Evolutionary conservation across 1,284 basidiomycete genomes (phyloP).

Genomic region (Sphaerobolus stellatus): DNA sequence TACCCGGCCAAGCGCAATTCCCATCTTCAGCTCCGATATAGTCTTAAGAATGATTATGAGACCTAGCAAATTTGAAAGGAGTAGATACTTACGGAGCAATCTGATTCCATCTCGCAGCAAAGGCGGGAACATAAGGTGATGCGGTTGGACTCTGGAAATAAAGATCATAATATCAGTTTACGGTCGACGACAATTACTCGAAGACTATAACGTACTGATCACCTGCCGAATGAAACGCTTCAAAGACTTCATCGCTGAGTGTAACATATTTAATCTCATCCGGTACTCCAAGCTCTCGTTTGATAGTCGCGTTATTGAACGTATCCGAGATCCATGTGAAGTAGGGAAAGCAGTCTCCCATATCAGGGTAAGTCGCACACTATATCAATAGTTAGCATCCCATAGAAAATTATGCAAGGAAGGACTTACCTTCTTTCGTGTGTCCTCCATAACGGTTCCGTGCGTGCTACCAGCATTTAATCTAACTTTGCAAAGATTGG

Average conservation of each 20-base stretch:
- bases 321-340: slow-evolving; percentile 24
- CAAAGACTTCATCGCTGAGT: slow-evolving; percentile 18
- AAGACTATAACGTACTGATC: slow-evolving; percentile 25
- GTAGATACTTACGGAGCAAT: slow-evolving; percentile 26
- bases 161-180: not conserved
- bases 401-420: not conserved
- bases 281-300: slow-evolving; percentile 26
- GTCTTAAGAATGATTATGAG: slow-evolving; percentile 18
- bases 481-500: slow-evolving; percentile 11
- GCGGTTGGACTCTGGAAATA: slow-evolving; percentile 23
- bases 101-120: slow-evolving; percentile 29
- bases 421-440: slow-evolving; percentile 2
- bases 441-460: slow-evolving; percentile 5
- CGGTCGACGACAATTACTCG: not conserved
- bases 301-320: slow-evolving; percentile 22
- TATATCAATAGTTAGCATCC: too few relatives aligned
- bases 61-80: too few relatives aligned
- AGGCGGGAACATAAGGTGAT: slow-evolving; percentile 28
- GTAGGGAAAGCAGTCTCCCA: slow-evolving; percentile 20
- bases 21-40: slow-evolving; percentile 32
- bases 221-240: slow-evolving; percentile 24
- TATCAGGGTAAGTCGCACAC: not conserved
- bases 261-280: slow-evolving; percentile 13
- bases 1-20: slow-evolving; percentile 32
- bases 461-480: not conserved